A percentile compares a stretch with the other conserved stretches of the same genome.
phyloP scores from a whole-genome alignment of 192 early-diverging fungal genomes.

The Kappamyces sp. region DNA sequence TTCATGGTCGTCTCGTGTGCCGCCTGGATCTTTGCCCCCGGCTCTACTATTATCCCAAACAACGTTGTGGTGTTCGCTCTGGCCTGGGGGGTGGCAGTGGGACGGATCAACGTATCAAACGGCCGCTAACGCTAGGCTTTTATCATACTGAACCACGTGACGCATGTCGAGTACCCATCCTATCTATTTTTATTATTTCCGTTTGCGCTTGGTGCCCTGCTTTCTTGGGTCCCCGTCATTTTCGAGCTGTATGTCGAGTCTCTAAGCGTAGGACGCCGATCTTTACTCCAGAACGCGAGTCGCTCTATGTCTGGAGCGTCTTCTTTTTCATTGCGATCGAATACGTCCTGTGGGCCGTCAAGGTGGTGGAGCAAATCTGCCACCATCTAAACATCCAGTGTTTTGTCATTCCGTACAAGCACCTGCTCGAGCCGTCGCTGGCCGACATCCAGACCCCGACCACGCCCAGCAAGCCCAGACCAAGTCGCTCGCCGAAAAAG shows the following conservation, averaged over 20 bases:
- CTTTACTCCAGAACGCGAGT: conserved; percentile 63
- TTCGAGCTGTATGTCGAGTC: conserved; percentile 41
- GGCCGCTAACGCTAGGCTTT: conserved; percentile 46
- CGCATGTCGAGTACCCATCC: conserved; percentile 73
- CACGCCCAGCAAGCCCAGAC: too few relatives aligned
- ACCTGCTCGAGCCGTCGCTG: neutral
- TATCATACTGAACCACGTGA: conserved; percentile 86
- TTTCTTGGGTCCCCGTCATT: conserved; percentile 56
- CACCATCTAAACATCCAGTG: conserved; percentile 79
- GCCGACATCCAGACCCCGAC: too few relatives aligned
- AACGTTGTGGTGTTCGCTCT: conserved; percentile 24
- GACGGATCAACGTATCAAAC: conserved; percentile 21
- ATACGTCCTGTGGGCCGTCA: conserved; percentile 79
- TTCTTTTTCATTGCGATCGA: conserved; percentile 67
- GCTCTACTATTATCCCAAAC: conserved; percentile 9
- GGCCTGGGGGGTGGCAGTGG: conserved; percentile 24
- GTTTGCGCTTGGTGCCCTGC: conserved; percentile 61
- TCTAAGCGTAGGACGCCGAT: conserved; percentile 37
- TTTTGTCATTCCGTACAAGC: conserved; percentile 55
- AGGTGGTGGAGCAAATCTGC: conserved; percentile 87
- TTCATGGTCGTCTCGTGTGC: conserved; percentile 6
- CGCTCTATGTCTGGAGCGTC: conserved; percentile 61
- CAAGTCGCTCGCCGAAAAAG: too few relatives aligned
- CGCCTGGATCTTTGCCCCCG: conserved; percentile 16
- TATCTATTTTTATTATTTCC: conserved; percentile 76